Percentiles rank a stretch among this genome's conserved stretches.
phyloP scores from a whole-genome alignment of 106 monocot genomes.

The Dioscorea zingiberensis region DNA sequence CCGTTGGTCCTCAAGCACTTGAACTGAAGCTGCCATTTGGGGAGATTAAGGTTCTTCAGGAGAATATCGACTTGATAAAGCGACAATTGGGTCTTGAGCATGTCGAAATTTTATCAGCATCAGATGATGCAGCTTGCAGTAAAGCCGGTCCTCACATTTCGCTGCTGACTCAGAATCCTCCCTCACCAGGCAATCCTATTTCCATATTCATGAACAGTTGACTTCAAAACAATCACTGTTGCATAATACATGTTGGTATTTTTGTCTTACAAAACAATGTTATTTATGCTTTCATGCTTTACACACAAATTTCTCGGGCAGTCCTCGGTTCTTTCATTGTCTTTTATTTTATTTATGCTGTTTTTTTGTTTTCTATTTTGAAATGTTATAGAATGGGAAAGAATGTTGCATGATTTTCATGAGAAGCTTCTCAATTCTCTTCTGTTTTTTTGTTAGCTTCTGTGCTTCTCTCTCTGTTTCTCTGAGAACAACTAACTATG shows the following conservation, averaged over 20 bases:
- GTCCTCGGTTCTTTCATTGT: too few species aligned
- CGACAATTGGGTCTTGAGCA: slow-evolving; percentile 77
- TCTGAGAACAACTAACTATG: too few species aligned
- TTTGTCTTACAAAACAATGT: not conserved
- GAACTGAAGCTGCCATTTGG: slow-evolving; percentile 87
- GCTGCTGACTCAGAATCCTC: slow-evolving; percentile 65
- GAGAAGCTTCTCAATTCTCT: too few species aligned
- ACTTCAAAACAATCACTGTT: slow-evolving; percentile 2
- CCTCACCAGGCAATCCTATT: slow-evolving; percentile 72
- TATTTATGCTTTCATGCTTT: too few species aligned
- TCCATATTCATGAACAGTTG: slow-evolving; percentile 52
- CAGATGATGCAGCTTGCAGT: slow-evolving; percentile 28
- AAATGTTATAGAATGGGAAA: too few species aligned
- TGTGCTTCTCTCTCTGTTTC: too few species aligned
- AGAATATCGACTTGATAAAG: slow-evolving; percentile 73
- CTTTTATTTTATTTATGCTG: too few species aligned
- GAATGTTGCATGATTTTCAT: too few species aligned
- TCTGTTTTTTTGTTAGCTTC: too few species aligned
- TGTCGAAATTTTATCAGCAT: slow-evolving; percentile 51
- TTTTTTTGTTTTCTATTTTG: too few species aligned
- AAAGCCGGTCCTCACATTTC: slow-evolving; percentile 45
- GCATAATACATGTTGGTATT: not conserved
- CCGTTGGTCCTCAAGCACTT: slow-evolving; percentile 66
- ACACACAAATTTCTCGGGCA: too few species aligned
- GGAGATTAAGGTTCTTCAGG: slow-evolving; percentile 66